Percentiles rank a stretch among this genome's conserved stretches.
These are phyloP conservation scores for Candida loeiensis DNA, from an alignment of 805 yeast genomes.

Conservation along the genomic window DNA sequence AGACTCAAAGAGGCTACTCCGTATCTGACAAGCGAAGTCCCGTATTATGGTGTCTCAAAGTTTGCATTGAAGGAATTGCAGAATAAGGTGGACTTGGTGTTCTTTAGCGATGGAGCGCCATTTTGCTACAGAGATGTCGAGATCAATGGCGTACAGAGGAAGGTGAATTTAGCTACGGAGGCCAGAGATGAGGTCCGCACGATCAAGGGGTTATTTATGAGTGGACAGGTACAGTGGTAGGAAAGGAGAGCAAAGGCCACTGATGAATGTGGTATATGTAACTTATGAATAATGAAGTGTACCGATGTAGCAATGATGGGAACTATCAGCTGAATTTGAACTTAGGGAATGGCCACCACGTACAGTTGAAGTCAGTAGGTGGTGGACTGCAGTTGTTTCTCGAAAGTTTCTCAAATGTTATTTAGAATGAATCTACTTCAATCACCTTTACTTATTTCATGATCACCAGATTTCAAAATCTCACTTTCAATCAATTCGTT, in stretches of 20 bases:
- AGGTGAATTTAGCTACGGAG: slow-evolving; percentile 31
- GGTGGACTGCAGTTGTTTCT: no score
- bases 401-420: no score
- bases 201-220: slow-evolving; percentile 43
- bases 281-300: neutral
- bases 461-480: no score
- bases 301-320: neutral
- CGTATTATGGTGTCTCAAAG: slow-evolving; percentile 29
- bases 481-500: neutral
- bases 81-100: slow-evolving; percentile 32
- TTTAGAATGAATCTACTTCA: no score
- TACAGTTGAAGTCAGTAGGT: no score
- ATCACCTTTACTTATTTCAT: neutral
- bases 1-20: slow-evolving; percentile 24
- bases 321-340: no score
- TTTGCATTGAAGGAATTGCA: slow-evolving; percentile 33
- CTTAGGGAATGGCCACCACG: no score
- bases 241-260: neutral
- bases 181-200: slow-evolving; percentile 37
- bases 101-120: slow-evolving; percentile 30
- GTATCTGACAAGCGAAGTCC: slow-evolving; percentile 27
- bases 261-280: neutral
- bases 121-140: slow-evolving; percentile 16
- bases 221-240: slow-evolving; percentile 30
- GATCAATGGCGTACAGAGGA: slow-evolving; percentile 13